A percentile compares a stretch with the other conserved stretches of the same genome.
Evolutionary conservation across 1,284 basidiomycete genomes (phyloP).

Genomic region (Psilocybe mexicana): DNA sequence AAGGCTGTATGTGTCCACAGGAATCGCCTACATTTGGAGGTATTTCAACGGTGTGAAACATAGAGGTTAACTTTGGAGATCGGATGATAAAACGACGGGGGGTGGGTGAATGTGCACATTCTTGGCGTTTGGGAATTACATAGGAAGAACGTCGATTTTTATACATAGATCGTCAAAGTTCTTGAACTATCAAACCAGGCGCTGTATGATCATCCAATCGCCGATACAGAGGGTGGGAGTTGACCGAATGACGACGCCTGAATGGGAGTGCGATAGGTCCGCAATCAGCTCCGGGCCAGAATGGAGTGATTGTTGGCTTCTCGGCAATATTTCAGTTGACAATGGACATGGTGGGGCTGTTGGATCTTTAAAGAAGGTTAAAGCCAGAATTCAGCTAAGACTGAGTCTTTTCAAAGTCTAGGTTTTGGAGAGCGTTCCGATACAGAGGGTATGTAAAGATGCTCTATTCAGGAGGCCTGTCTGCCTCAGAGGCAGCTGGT

Average conservation of each 20-base stretch:
- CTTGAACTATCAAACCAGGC: conserved; percentile 7
- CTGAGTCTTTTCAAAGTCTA: neutral
- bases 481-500: conserved; percentile 42
- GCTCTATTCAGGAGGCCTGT: conserved; percentile 28
- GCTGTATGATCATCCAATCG: conserved; percentile 17
- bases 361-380: neutral
- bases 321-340: neutral
- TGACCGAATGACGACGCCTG: neutral
- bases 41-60: neutral
- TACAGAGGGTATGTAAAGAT: conserved; percentile 14
- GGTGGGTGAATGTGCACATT: conserved; percentile 9
- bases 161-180: conserved; percentile 10
- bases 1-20: neutral
- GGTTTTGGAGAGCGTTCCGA: neutral
- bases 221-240: conserved; percentile 8
- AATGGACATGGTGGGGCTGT: neutral
- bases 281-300: conserved; percentile 3
- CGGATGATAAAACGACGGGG: conserved; percentile 2
- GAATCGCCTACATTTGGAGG: neutral
- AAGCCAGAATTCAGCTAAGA: neutral
- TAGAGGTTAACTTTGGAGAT: neutral
- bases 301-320: conserved; percentile 2
- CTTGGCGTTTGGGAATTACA: conserved; percentile 6
- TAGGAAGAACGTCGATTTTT: conserved; percentile 7
- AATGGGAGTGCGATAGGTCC: conserved; percentile 2